Base-by-base conservation (phyloP, 495 filamentous ascomycete genomes). In the Trichoderma orchidacearum region DNA sequence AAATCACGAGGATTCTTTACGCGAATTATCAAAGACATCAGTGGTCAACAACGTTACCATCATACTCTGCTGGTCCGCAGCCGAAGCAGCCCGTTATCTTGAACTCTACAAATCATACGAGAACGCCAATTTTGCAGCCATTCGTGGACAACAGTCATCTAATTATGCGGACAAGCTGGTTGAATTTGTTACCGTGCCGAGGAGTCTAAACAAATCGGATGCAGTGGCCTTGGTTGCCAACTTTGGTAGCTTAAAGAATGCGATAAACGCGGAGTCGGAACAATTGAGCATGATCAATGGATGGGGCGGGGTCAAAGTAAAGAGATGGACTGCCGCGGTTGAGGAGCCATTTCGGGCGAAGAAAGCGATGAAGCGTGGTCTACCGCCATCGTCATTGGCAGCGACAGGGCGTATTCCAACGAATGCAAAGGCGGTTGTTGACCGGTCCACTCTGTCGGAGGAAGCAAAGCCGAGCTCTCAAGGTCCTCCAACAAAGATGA, bases 241-340 rank as follows among this genome's bases (percentile, higher is more conserved):
- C 15, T 97, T 96, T 72, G 94, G 94, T 5, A 92, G 84, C 56
- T 66, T 97, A 30, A 80, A 85, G 62, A 85, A 85, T 25, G 93
- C 92, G 0, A 72, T 97, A 31, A 97, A 96, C 72, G 91, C 89
- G 13, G 76, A 81, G 12, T 83, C 87, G 1, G 94, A 99, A 62
- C 86, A 94, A 68, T 74, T 97, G 45, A 77, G 81, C 28, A 67
- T 87, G 38, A 81, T 99, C 28, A 78, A 85, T 5, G 93, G 93
- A 9, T 97, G 91, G 91, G 93, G 93, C 17, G 88, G 95, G 73
- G 92, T 86, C 73, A 99, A 97, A 68, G 89, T 96, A 6, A 81
- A 84, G 63, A 77, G 78, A 55, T 97, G 92, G 89, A 86, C 80
- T 63, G 77, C 70, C 53, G 84, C 84, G 3, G 89, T 96, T 6